These are phyloP conservation scores for Xylariales sp. DNA, from an alignment of 2,329 filamentous ascomycete species.

Conservation along the genomic window DNA sequence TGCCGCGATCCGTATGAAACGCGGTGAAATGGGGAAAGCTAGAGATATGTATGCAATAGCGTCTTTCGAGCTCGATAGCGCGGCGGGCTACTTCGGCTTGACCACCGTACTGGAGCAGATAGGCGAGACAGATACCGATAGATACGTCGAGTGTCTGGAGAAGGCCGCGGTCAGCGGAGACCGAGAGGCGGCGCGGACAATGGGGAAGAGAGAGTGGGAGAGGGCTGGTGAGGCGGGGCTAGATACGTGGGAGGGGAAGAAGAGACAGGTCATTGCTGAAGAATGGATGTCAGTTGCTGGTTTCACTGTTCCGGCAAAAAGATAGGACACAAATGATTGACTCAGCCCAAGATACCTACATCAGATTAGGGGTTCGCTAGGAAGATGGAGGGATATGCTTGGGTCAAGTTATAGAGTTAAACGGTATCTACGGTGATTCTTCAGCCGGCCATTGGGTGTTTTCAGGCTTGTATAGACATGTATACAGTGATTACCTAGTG, in stretches of 20 bases:
- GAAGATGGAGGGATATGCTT: not conserved
- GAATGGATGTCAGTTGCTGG: conserved; percentile 40
- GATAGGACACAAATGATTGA: not conserved
- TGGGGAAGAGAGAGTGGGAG: conserved; percentile 42
- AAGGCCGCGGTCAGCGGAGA: conserved; percentile 51
- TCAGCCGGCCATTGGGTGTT: not conserved
- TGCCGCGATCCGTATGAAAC: conserved; percentile 45
- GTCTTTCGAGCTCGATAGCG: conserved; percentile 49
- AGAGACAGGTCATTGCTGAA: conserved; percentile 39
- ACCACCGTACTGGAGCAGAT: conserved; percentile 44
- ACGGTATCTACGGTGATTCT: not conserved
- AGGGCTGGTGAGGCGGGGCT: conserved; percentile 33
- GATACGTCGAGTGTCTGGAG: conserved; percentile 44
- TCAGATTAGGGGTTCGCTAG: not conserved
- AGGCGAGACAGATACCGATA: conserved; percentile 35
- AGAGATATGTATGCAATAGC: conserved; percentile 42
- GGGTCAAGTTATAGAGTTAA: not conserved
- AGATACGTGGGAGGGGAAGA: conserved; percentile 39
- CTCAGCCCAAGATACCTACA: not conserved
- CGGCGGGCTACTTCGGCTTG: conserved; percentile 44
- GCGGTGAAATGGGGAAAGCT: conserved; percentile 40
- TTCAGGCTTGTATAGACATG: not conserved
- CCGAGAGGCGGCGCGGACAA: conserved; percentile 42
- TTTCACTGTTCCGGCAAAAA: not conserved
- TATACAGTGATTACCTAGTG: not conserved